Base-by-base conservation (phyloP, 306 rosid genomes). In the Fagus crenata region DNA sequence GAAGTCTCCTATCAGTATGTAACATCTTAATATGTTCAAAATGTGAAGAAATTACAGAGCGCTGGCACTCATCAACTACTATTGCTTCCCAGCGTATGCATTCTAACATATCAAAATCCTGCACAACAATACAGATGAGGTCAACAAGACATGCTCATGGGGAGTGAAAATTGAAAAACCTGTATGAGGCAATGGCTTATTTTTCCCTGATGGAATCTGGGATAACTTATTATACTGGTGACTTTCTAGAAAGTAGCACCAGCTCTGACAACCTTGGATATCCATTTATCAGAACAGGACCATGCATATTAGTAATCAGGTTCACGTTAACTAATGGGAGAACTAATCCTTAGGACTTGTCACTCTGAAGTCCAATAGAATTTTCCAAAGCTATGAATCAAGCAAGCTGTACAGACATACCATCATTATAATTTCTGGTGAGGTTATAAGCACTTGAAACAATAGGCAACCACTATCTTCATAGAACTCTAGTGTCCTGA, bases 61-160 rank as follows among this genome's bases (percentile, higher is more conserved):
- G 78, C 55, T 87, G 93, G 71, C 82, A 85, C 37, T 86, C 90
- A 81, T 91, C 96, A 73, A 84, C 80, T 77, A 89, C 17, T 78
- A 87, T 75, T 32, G 77, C 79, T 86, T 89, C 93, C 93, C 93
- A 91, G 41, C n/a, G 49, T 77, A 89, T 79, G 46, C 81, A 58
- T 49, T 51, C 42, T 15, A 91, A 81, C 58, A 89, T 75, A 78
- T 81, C 84, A 68, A 81, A n/a, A 75, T 89, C 96, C 96, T 91
- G 87, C 77, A 83, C 7, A 77, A 71, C 18, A 60, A 77, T 15
- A 18, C 55, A 6, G 39, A 69, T 2, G 54, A 69, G 6, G 56
- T 72, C 55, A 35, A 43, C 51, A 78, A 77, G 55, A 64, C 59
- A 41, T 5, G 13, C 36, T 17, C 31, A 46, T 61, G 39, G 32